A percentile compares a stretch with the other conserved stretches of the same genome.
phyloP scores from a whole-genome alignment of 2,329 filamentous ascomycete species.

The Coniella lustricola region DNA sequence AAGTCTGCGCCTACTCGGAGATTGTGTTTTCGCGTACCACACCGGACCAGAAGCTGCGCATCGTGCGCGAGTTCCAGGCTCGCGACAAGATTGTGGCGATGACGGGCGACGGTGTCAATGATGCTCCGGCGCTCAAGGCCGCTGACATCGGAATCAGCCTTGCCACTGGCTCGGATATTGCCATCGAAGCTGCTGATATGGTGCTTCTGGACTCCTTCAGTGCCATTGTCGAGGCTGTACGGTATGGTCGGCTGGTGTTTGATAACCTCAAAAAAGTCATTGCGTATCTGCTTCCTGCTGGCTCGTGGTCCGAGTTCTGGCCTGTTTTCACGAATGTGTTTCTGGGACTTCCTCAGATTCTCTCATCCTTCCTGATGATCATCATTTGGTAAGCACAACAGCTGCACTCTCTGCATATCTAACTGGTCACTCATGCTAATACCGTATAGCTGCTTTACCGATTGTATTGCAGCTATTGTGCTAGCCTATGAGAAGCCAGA shows the following conservation, averaged over 20 bases:
- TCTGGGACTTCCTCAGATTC: slow-evolving; percentile 66
- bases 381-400: slow-evolving; percentile 46
- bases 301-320: slow-evolving; percentile 70
- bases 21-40: slow-evolving; percentile 73
- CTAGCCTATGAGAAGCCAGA: slow-evolving; percentile 73
- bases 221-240: slow-evolving; percentile 64
- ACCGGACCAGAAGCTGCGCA: slow-evolving; percentile 71
- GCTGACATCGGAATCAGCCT: slow-evolving; percentile 81
- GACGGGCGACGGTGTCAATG: slow-evolving; percentile 83
- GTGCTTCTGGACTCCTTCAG: slow-evolving; percentile 71
- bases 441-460: slow-evolving; percentile 58
- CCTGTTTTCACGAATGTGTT: slow-evolving; percentile 66
- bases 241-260: slow-evolving; percentile 69
- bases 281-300: slow-evolving; percentile 66
- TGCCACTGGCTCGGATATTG: slow-evolving; percentile 74
- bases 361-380: slow-evolving; percentile 68
- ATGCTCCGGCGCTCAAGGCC: slow-evolving; percentile 70
- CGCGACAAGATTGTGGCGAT: slow-evolving; percentile 66
- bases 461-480: slow-evolving; percentile 65
- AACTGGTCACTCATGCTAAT: not conserved
- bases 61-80: slow-evolving; percentile 66
- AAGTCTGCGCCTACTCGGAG: slow-evolving; percentile 54
- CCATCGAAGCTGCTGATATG: slow-evolving; percentile 74
- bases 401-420: not conserved
- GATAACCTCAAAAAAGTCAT: slow-evolving; percentile 74